Evolutionary conservation across 1,284 basidiomycete species (phyloP).

Genomic region (Rugosomyces carneus): DNA sequence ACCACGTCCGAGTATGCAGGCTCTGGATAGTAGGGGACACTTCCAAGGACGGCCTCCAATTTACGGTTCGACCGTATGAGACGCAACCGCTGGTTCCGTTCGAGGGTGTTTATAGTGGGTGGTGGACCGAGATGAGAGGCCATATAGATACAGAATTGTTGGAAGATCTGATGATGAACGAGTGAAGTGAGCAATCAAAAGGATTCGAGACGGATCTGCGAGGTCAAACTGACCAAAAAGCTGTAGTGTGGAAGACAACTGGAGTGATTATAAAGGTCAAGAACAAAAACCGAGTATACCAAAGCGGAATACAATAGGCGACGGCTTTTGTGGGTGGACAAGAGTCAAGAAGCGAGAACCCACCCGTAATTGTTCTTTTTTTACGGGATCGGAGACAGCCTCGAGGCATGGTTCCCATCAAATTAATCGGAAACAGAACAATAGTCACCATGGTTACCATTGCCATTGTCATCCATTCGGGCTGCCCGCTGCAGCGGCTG

Average conservation of each 20-base stretch:
- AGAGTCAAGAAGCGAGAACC: not conserved
- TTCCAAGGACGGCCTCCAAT: slow-evolving; percentile 49
- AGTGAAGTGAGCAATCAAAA: slow-evolving; percentile 1
- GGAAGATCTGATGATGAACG: not conserved
- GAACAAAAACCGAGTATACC: slow-evolving; percentile 5
- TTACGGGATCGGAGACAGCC: slow-evolving; percentile 7
- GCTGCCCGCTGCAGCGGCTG: no score
- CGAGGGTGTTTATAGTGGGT: slow-evolving; percentile 44
- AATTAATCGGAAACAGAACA: slow-evolving; percentile 10
- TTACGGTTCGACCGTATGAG: slow-evolving; percentile 57
- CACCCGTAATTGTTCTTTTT: not conserved
- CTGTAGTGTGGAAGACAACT: not conserved
- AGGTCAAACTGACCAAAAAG: slow-evolving; percentile 10
- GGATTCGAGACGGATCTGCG: not conserved
- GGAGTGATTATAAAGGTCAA: not conserved
- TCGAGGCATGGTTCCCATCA: slow-evolving; percentile 9
- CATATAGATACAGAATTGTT: slow-evolving; percentile 4
- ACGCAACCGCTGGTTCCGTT: slow-evolving; percentile 41
- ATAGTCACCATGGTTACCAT: slow-evolving; percentile 11
- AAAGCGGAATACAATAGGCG: slow-evolving; percentile 3
- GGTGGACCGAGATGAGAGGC: slow-evolving; percentile 17
- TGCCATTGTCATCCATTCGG: not conserved
- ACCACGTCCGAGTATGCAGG: slow-evolving; percentile 1
- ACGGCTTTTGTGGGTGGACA: slow-evolving; percentile 2
- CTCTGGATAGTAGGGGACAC: slow-evolving; percentile 48